Base-by-base conservation (phyloP, 2,329 filamentous ascomycete species). In the Aureobasidium pullulans region DNA sequence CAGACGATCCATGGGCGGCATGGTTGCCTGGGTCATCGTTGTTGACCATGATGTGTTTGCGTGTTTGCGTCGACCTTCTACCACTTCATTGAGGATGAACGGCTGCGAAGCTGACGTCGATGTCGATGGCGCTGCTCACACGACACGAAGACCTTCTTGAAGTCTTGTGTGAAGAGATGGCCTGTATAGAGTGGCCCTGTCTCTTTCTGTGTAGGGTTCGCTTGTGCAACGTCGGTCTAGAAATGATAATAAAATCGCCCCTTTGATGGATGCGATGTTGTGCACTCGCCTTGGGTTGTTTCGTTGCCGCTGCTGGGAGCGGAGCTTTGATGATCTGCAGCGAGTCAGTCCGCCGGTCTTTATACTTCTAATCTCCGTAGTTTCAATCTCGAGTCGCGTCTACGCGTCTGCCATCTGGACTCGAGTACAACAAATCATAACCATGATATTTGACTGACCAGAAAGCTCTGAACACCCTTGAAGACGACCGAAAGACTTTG, bases 41-140 rank as follows among this genome's bases (percentile, higher is more conserved):
- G 52, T 29, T 57, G 54, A 39, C 54, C 54, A 57, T 57, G 23
- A 10, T 57, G 43, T 28, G 31, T 36, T 36, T 23, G 23, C 23
- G 47, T 57, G 43, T 48, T 32, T 37, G 16, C 13, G 31, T 11
- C 3, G 31, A 5, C 40, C 5, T 28, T 23, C 40, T 36, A 57
- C 15, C 23, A 43, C 32, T 34, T 54, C 50, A 54, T 54, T 16
- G 57, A 43, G 15, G 44, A 34, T 44, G 57, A 59, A 47, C 31
- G 10, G 42, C 29, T 57, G 23, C 43, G 32, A 48, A 48, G 54
- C 54, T 57, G 54, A 57, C 54, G 43, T 57, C 54, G 54, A 48
- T 57, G 39, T 54, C 37, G 50, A 54, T 11, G 43, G 43, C 31
- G 11, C 23, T 47, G 54, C 54, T 57, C 54, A 47, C 43, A 57